Evolutionary conservation across 1,284 basidiomycete genomes (phyloP), one percentile per base, ranked within the genome.

Genomic region (Tilletia indica): DNA sequence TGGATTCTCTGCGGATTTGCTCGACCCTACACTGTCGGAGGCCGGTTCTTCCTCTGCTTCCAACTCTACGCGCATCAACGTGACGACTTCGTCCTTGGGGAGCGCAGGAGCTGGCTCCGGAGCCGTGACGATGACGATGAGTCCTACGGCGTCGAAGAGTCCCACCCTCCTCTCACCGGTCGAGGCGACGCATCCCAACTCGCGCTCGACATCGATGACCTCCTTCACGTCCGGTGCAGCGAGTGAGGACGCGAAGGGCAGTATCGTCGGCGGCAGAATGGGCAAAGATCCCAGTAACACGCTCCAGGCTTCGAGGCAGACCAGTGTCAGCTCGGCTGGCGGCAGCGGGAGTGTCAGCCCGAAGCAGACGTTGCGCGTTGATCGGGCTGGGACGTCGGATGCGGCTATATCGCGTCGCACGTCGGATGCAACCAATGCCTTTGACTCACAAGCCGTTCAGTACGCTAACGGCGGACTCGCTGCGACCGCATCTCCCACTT

Each of bases 1-100:
- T 14, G 78, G 78, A 14, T 78, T 79, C 38, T 73, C 74, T 8
- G 69, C 77, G 14, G 77, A 78, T 47, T 73, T 80, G 66, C 63
- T 78, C 21, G 79, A 79, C 45, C 70, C 77, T 14, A 51, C 75
- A 3, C 51, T 79, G 9, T 42, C 74, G 19, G 75, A 76, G 12
- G 71, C 71, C 2, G 76, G 74, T 2, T 8, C n/a, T 9, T 34
- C 21, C 8, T 14, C 61, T 77, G 61, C 74, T 77, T 8, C 14
- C 42, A 45, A 8, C 9, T 45, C 42, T 8, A 45, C 11, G 73
- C 70, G 19, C 76, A 73, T 1, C 64, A 69, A 25, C 16, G 31
- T 16, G 34, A 39, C 61, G 14, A 64, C 31, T 21, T 12, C 61
- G 6, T 5, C 34, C 34, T 25, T 21, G 11, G 31, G 31, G 34